Evolutionary conservation across 768 basidiomycete species (phyloP).

Genomic region (Trametes cingulata): DNA sequence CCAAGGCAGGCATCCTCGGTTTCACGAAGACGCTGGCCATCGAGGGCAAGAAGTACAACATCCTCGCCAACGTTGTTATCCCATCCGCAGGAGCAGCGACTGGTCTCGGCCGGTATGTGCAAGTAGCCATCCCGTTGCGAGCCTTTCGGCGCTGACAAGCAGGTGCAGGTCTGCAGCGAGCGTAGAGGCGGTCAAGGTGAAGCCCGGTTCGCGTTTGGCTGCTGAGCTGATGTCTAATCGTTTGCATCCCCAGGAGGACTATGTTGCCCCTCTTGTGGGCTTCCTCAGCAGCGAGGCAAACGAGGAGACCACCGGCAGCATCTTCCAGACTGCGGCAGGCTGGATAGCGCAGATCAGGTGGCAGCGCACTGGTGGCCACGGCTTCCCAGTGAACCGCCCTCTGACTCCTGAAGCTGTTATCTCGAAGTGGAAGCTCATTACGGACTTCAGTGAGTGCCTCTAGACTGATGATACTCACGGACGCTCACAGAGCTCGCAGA

Average conservation of each 20-base stretch:
- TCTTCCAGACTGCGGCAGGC: constrained; percentile 89
- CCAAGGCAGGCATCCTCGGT: constrained; percentile 90
- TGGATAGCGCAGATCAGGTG: constrained; percentile 93
- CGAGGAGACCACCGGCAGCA: constrained; percentile 61
- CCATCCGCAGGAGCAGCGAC: constrained; percentile 74
- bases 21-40: constrained; percentile 87
- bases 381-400: constrained; percentile 78
- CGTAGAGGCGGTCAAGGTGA: constrained; percentile 86
- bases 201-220: background rate
- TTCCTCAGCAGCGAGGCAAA: constrained; percentile 87
- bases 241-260: constrained; percentile 67
- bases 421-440: constrained; percentile 80
- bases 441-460: constrained; percentile 68
- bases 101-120: constrained; percentile 24
- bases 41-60: constrained; percentile 90
- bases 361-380: constrained; percentile 86
- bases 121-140: background rate
- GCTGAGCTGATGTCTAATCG: background rate
- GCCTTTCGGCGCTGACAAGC: background rate
- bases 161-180: constrained; percentile 41
- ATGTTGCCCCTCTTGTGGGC: constrained; percentile 89
- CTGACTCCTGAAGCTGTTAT: constrained; percentile 81
- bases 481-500: constrained; percentile 43
- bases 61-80: constrained; percentile 85
- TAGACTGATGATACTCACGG: background rate